phyloP scores from a whole-genome alignment of 1,284 basidiomycete genomes.

The Ganoderma boninense region DNA sequence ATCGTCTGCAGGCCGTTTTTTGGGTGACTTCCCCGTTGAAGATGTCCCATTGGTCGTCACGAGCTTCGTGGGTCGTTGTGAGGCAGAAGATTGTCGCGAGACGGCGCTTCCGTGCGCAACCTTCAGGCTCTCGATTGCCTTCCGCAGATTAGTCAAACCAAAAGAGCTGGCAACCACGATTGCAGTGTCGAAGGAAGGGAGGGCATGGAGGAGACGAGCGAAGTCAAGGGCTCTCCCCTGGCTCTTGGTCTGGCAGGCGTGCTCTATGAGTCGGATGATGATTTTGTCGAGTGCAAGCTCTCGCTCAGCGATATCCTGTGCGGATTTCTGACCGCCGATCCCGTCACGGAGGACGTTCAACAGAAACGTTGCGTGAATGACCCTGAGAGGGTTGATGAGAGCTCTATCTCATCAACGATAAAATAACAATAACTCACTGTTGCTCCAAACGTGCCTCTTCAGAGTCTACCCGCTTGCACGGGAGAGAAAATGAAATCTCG shows the following conservation, averaged over 20 bases:
- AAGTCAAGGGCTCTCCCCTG: constrained; percentile 92
- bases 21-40: too few species aligned
- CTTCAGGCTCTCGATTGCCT: too few species aligned
- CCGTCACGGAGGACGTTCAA: constrained; percentile 75
- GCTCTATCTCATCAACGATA: neutral
- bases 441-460: constrained; percentile 80
- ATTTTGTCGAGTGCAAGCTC: constrained; percentile 92
- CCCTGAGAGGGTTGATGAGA: constrained; percentile 48
- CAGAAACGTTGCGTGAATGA: constrained; percentile 78
- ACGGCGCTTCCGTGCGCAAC: too few species aligned
- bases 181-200: constrained; percentile 82
- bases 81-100: too few species aligned
- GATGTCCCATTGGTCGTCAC: too few species aligned
- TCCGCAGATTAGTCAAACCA: too few species aligned
- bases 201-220: constrained; percentile 79
- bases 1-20: too few species aligned
- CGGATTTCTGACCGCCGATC: constrained; percentile 70
- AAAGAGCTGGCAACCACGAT: constrained; percentile 91
- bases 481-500: constrained; percentile 90
- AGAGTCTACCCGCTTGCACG: constrained; percentile 74
- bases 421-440: constrained; percentile 71
- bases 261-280: constrained; percentile 89
- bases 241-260: constrained; percentile 90
- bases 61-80: too few species aligned
- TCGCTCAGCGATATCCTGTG: constrained; percentile 67